A percentile compares a stretch with the other conserved stretches of the same genome.
Evolutionary conservation across 1,139 yeast species (phyloP).

Genomic region (Blastobotrys malaysiensis): DNA sequence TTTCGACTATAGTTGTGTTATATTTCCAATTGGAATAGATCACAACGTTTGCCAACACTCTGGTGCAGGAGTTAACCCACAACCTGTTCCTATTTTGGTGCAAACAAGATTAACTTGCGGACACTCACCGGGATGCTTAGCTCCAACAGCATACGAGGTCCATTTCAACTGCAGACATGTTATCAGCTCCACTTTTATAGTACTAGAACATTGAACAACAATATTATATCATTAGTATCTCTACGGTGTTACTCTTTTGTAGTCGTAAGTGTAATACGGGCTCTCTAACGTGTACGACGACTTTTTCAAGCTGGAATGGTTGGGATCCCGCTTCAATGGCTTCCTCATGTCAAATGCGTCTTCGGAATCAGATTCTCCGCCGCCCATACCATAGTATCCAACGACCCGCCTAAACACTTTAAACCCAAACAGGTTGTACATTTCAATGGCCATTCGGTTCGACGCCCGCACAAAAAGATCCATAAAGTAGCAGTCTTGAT

Average conservation of each 20-base stretch:
- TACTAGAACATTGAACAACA: neutral
- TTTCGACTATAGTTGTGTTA: conserved; percentile 7
- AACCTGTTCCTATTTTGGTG: conserved; percentile 87
- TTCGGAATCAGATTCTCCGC: conserved; percentile 52
- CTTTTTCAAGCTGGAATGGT: conserved; percentile 28
- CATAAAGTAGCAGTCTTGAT: conserved; percentile 64
- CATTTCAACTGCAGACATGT: conserved; percentile 33
- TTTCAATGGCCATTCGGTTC: conserved; percentile 67
- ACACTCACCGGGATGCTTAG: conserved; percentile 59
- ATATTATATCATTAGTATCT: no score
- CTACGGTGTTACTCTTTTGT: conserved; percentile 18
- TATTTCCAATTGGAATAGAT: conserved; percentile 10
- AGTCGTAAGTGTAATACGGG: conserved; percentile 21
- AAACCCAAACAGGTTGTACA: conserved; percentile 84
- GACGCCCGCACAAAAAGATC: conserved; percentile 90
- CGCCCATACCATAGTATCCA: conserved; percentile 64
- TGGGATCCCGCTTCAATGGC: conserved; percentile 51
- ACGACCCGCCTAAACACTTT: conserved; percentile 79
- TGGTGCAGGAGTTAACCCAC: conserved; percentile 54
- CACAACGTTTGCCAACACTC: conserved; percentile 94
- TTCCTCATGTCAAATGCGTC: conserved; percentile 72
- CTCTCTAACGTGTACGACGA: conserved; percentile 25
- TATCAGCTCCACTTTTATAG: neutral
- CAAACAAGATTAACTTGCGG: conserved; percentile 72
- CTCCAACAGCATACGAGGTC: conserved; percentile 50